phyloP scores from a whole-genome alignment of 2,329 filamentous ascomycete species.

The Ustilaginoidea virens region DNA sequence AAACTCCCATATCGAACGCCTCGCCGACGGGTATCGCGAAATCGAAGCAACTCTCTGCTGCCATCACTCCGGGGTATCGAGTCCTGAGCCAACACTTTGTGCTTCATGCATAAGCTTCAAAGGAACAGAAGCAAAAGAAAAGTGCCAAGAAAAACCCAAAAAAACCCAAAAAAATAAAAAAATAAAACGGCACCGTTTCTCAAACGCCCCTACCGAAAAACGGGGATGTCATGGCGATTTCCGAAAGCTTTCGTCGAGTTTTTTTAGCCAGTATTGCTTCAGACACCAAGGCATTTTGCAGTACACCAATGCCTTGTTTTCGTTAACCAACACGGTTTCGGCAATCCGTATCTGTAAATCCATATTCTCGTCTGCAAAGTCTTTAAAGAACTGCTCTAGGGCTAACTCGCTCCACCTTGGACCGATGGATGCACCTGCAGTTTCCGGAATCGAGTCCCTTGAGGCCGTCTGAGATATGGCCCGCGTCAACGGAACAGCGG shows the following conservation, averaged over 20 bases:
- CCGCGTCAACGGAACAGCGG: background rate
- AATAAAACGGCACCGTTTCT: no score
- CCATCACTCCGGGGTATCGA: background rate
- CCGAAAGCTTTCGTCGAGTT: constrained; percentile 24
- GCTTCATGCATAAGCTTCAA: no score
- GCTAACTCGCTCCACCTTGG: constrained; percentile 41
- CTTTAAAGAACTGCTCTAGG: constrained; percentile 42
- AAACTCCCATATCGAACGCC: constrained; percentile 8
- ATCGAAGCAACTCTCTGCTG: constrained; percentile 5
- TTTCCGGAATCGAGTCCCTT: background rate
- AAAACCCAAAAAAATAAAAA: background rate
- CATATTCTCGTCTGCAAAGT: constrained; percentile 40
- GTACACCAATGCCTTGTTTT: constrained; percentile 45
- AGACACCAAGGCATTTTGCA: constrained; percentile 41
- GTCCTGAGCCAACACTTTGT: constrained; percentile 1
- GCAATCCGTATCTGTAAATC: constrained; percentile 45
- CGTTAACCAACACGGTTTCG: constrained; percentile 41
- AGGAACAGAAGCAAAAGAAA: no score
- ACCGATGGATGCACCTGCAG: constrained; percentile 17
- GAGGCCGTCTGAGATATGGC: background rate
- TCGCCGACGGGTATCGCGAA: constrained; percentile 10
- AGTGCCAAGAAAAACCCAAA: no score
- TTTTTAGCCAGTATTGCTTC: constrained; percentile 39
- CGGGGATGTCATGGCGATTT: constrained; percentile 1
- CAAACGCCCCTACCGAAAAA: background rate